These are phyloP conservation scores for Termitomyces sp. DNA, from an alignment of 1,284 basidiomycete species.

Conservation along the genomic window DNA sequence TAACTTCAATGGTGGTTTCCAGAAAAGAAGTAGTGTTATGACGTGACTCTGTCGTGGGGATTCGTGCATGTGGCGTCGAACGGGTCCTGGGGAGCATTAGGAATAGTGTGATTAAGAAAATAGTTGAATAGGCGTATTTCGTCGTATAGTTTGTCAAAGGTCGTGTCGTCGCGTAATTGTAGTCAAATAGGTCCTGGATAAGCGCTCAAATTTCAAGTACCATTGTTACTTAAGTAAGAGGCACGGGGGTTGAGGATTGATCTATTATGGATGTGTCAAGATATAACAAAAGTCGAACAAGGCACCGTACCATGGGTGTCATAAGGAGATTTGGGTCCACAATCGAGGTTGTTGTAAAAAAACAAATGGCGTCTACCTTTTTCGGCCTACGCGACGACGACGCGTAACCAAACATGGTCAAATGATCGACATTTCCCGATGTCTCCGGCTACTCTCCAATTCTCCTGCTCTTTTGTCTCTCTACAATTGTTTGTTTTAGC, in stretches of 20 bases:
- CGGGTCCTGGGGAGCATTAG: not conserved
- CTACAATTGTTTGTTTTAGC: not conserved
- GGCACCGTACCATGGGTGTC: constrained; percentile 5
- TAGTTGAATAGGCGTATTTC: not conserved
- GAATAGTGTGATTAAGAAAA: not conserved
- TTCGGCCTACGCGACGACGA: constrained; percentile 15
- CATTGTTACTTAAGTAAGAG: not conserved
- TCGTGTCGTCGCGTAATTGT: constrained; percentile 1
- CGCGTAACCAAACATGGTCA: constrained; percentile 17
- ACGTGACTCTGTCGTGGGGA: not conserved
- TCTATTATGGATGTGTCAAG: constrained; percentile 5
- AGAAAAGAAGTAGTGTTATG: not conserved
- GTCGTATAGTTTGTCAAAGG: constrained; percentile 1
- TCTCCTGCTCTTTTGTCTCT: not conserved
- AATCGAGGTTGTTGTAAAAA: constrained; percentile 6
- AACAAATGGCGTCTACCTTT: constrained; percentile 12
- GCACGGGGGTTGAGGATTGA: constrained; percentile 1
- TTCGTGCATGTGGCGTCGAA: constrained; percentile 2
- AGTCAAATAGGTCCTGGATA: not conserved
- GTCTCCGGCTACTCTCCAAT: not conserved
- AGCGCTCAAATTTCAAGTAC: not conserved
- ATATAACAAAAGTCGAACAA: constrained; percentile 3
- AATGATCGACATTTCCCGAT: constrained; percentile 5
- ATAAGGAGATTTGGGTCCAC: not conserved
- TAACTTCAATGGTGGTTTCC: not conserved